Base-by-base conservation (phyloP, 2,329 filamentous ascomycete species). In the Colletotrichum sp. region DNA sequence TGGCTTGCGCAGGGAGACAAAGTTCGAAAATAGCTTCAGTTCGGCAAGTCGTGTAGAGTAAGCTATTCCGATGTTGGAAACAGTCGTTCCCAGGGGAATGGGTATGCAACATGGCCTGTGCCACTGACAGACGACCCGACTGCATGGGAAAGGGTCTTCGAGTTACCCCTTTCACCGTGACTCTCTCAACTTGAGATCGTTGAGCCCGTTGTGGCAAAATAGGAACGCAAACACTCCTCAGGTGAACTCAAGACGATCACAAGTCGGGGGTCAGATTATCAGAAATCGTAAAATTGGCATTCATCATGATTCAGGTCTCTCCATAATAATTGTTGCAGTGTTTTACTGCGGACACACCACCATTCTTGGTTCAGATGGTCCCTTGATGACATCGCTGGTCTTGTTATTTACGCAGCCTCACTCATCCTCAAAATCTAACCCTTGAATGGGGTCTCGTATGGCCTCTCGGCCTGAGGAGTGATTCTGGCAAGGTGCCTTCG, bases 391-490 rank as follows among this genome's bases (percentile, higher is more conserved):
- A 24, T 16, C 24, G 10, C 8, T 1, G 44, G 57, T 28, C 39
- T 32, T 34, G 28, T 68, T 24, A 63, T 72, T 10, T 34, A 57
- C 59, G 57, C 10, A 64, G 21, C 21, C 34, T 26, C 13, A 16
- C 32, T 49, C 34, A n/a, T 21, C 13, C n/a, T 39, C 16, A 24
- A 18, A 15, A 10, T 0, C 15, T 39, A 76, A 63, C 71, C 75
- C 66, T 76, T 76, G 52, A 76, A 76, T 8, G 75, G 72, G 3
- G 75, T 76, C 66, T 76, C 71, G 21, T 76, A 76, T 4, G 75
- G 75, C 28, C 75, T 21, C 32, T 76, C 75, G 4, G 72, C 75
- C 67, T 76, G 75, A 16, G 75, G 75, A 16, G 75, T 76, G 44
- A 76, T 76, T 57, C 75, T 75, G 8, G 75, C 75, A 49, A 76